Percentiles rank a stretch among this genome's conserved stretches.
Evolutionary conservation across 345 rosid genomes (phyloP).

Genomic region (Gossypioides kirkii): DNA sequence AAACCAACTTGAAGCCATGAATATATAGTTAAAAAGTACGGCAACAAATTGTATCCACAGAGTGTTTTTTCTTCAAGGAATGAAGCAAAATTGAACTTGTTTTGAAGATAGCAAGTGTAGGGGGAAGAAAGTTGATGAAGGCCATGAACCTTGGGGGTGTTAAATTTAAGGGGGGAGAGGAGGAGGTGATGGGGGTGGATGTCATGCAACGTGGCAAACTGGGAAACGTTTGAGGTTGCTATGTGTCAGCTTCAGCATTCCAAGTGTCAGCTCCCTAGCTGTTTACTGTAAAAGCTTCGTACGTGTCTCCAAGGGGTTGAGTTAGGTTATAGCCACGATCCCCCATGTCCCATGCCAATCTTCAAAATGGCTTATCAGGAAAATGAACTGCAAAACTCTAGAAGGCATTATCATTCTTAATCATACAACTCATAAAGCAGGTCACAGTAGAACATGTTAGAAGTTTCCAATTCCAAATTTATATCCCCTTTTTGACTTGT

Average conservation of each 20-base stretch:
- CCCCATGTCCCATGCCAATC: not conserved
- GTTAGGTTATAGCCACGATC: not conserved
- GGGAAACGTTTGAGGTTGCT: not conserved
- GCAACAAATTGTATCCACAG: not conserved
- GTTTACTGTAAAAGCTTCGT: not conserved
- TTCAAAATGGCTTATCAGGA: not conserved
- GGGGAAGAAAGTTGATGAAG: too few species aligned
- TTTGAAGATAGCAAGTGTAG: not conserved
- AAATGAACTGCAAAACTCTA: not conserved
- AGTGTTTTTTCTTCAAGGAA: not conserved
- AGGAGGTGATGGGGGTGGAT: not conserved
- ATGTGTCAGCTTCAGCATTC: not conserved
- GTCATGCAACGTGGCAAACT: slow-evolving; percentile 19
- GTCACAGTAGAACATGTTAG: not conserved
- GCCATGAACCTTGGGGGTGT: not conserved
- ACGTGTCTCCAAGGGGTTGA: not conserved
- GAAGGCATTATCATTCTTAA: not conserved
- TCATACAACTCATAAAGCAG: not conserved
- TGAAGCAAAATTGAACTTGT: not conserved
- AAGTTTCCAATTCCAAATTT: not conserved
- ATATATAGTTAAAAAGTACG: not conserved
- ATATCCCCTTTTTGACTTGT: not conserved
- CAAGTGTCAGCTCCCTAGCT: slow-evolving; percentile 18
- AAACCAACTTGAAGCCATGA: slow-evolving; percentile 15
- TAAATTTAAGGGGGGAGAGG: not conserved